These are phyloP conservation scores for Carex pumila DNA, from an alignment of 176 grass and related monocot genomes.

Conservation along the genomic window DNA sequence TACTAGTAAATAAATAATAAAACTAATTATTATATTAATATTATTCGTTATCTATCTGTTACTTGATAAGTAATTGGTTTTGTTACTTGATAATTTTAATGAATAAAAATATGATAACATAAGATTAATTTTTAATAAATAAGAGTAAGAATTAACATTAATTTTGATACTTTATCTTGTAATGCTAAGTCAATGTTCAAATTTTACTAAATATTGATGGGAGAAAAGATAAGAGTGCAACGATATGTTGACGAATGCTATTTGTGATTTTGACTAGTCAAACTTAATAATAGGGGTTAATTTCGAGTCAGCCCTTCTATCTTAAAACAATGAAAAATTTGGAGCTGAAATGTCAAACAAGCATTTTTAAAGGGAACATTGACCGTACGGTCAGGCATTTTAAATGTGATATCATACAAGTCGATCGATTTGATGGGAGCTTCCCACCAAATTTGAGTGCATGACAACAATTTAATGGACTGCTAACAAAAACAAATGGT, in stretches of 20 bases:
- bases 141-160: neutral
- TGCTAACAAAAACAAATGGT: neutral
- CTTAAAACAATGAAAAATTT: neutral
- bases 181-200: too few relatives aligned
- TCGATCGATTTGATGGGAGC: neutral
- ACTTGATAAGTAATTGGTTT: too few relatives aligned
- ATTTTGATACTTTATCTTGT: neutral
- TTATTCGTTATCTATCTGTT: too few relatives aligned
- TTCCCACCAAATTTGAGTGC: neutral
- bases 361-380: neutral
- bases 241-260: neutral
- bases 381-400: slow-evolving; percentile 16
- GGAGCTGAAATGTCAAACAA: slow-evolving; percentile 5
- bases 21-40: too few relatives aligned
- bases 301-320: neutral
- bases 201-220: too few relatives aligned
- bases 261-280: neutral
- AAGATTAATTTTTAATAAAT: too few relatives aligned
- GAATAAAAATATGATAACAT: too few relatives aligned
- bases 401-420: neutral
- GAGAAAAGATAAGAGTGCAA: too few relatives aligned
- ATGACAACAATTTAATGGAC: neutral
- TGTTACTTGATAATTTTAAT: too few relatives aligned
- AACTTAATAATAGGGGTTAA: neutral
- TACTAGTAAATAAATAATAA: too few relatives aligned